These are phyloP conservation scores for Aurantiochytrium sp. DNA, from an alignment of 108 stramenopile species.

Conservation along the genomic window DNA sequence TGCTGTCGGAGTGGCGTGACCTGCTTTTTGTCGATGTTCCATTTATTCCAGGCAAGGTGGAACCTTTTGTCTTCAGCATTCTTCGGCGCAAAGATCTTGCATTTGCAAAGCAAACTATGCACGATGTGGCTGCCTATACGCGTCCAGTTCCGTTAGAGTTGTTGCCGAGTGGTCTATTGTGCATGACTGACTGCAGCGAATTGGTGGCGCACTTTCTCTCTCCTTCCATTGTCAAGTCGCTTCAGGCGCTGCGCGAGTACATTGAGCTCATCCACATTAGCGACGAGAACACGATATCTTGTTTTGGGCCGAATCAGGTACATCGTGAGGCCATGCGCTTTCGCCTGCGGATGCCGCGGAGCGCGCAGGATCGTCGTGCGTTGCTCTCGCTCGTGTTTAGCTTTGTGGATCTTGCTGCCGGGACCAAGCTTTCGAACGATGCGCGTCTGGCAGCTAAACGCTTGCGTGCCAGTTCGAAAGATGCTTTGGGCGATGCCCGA, in stretches of 20 bases:
- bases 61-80: neutral
- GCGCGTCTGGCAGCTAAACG: neutral
- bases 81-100: neutral
- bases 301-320: neutral
- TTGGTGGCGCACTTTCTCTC: slow-evolving; percentile 1
- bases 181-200: slow-evolving; percentile 6
- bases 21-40: neutral
- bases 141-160: neutral
- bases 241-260: neutral
- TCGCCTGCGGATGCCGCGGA: neutral
- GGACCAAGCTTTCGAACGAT: neutral
- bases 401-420: neutral
- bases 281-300: neutral
- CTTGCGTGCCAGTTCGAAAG: neutral
- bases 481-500: too few species aligned
- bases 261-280: neutral
- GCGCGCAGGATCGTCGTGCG: neutral
- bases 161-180: neutral
- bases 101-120: neutral
- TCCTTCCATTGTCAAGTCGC: neutral
- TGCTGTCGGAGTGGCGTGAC: neutral
- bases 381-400: neutral
- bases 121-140: neutral
- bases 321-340: neutral
- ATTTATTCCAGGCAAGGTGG: neutral